Conservation (phyloP, 345 rosid species). For the Psidium friedrichsthalianum region DNA sequence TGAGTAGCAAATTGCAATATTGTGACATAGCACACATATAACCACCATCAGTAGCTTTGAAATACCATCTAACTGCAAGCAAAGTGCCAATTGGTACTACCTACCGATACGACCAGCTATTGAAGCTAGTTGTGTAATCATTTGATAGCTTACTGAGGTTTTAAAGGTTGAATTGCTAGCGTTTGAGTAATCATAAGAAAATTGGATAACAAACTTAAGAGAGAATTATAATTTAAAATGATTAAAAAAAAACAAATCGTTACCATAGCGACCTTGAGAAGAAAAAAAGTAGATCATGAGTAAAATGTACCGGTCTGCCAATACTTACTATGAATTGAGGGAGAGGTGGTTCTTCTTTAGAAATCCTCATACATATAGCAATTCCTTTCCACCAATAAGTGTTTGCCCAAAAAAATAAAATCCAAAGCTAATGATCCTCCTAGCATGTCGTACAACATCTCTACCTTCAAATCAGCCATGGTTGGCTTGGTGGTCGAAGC, state of each 20-base stretch:
- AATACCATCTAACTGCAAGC: constrained; percentile 61
- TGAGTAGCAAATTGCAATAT: constrained; percentile 53
- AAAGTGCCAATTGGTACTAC: constrained; percentile 73
- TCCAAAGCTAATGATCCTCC: not conserved
- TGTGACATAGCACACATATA: constrained; percentile 77
- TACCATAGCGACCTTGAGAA: too few species aligned
- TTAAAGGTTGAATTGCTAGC: constrained; percentile 50
- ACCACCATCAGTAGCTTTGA: constrained; percentile 72
- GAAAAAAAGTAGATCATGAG: fast-evolving
- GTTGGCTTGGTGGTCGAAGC: not conserved
- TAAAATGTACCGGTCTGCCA: fast-evolving
- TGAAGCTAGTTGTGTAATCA: constrained; percentile 54
- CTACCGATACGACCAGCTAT: constrained; percentile 53
- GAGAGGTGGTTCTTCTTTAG: not conserved
- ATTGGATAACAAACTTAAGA: not conserved
- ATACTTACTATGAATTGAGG: not conserved
- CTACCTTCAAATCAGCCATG: not conserved
- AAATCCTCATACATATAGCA: not conserved
- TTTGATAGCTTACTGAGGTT: constrained; percentile 40
- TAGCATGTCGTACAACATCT: not conserved
- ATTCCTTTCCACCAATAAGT: not conserved
- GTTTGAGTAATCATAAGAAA: not conserved
- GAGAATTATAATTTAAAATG: not conserved
- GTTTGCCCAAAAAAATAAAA: too few species aligned
- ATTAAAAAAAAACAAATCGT: too few species aligned